phyloP scores from a whole-genome alignment of 2,329 filamentous ascomycete genomes.

The Purpureocillium takamizusanense region DNA sequence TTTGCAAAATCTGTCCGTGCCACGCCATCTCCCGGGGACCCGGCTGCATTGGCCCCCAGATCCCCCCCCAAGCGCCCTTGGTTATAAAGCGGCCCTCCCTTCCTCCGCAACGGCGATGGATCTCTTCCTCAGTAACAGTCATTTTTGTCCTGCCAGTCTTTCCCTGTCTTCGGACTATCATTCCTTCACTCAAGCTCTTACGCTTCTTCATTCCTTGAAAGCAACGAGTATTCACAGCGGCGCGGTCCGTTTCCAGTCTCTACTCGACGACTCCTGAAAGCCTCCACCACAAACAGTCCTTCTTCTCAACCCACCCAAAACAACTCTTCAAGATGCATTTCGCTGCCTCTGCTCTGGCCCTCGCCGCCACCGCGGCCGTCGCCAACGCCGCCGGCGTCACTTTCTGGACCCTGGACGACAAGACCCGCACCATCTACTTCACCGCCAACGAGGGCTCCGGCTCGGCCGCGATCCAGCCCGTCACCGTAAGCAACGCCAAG shows the following conservation, averaged over 20 bases:
- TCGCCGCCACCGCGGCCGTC: constrained; percentile 32
- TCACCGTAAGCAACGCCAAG: constrained; percentile 28
- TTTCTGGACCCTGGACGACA: constrained; percentile 49
- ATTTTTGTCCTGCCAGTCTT: constrained; percentile 1
- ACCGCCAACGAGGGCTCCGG: constrained; percentile 33
- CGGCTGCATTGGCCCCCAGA: neutral
- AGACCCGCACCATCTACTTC: constrained; percentile 40
- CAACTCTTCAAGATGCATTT: constrained; percentile 48
- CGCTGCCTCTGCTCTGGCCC: constrained; percentile 32
- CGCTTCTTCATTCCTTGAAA: constrained; percentile 13
- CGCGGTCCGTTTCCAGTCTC: neutral
- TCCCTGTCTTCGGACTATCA: constrained; percentile 16
- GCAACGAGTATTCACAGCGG: neutral
- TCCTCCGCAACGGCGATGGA: constrained; percentile 8
- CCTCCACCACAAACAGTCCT: constrained; percentile 5
- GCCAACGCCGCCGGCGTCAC: constrained; percentile 41
- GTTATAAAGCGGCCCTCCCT: constrained; percentile 17
- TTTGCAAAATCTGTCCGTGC: neutral
- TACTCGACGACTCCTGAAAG: constrained; percentile 7
- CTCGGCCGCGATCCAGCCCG: constrained; percentile 20
- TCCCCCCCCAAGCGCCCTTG: no score
- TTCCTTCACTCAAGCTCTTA: constrained; percentile 5
- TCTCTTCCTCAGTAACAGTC: no score
- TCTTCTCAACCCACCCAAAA: constrained; percentile 7
- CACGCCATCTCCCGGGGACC: neutral